Conservation (phyloP, 352 stramenopile genomes). For the Phytophthora litchii region DNA sequence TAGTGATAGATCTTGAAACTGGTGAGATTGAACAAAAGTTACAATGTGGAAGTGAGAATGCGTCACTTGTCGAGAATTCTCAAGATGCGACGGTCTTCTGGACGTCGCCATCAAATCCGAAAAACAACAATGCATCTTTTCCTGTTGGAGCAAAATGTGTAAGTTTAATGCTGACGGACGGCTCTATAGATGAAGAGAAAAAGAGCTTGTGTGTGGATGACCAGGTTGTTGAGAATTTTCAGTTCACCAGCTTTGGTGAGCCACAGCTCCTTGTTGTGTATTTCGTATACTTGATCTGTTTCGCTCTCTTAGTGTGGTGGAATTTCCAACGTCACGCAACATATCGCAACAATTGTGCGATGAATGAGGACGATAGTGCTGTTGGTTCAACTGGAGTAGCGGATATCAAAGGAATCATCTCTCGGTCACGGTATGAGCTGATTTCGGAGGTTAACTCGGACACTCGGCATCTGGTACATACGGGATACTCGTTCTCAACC, state of each 20-base stretch:
- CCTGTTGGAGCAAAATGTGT: conserved; percentile 43
- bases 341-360: conserved; percentile 28
- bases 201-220: conserved; percentile 21
- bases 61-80: conserved; percentile 33
- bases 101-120: conserved; percentile 45
- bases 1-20: conserved; percentile 20
- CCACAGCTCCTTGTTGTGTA: conserved; percentile 22
- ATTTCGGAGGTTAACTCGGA: conserved; percentile 10
- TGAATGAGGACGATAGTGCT: conserved; percentile 6
- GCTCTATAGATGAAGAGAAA: conserved; percentile 19
- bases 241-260: conserved; percentile 37
- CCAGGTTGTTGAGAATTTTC: conserved; percentile 3
- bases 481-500: conserved; percentile 28
- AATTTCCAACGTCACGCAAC: conserved; percentile 13
- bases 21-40: conserved; percentile 31
- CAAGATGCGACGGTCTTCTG: conserved; percentile 44
- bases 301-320: conserved; percentile 21
- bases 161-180: conserved; percentile 33
- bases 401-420: conserved; percentile 20
- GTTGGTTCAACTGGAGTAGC: not conserved
- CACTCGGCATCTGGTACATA: conserved; percentile 17
- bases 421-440: conserved; percentile 14
- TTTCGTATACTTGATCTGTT: conserved; percentile 30
- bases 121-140: conserved; percentile 61
- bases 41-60: conserved; percentile 40